Evolutionary conservation across 2,329 filamentous ascomycete species (phyloP), one percentile per base, ranked within the genome.

Genomic region (Pseudogymnoascus sp.): DNA sequence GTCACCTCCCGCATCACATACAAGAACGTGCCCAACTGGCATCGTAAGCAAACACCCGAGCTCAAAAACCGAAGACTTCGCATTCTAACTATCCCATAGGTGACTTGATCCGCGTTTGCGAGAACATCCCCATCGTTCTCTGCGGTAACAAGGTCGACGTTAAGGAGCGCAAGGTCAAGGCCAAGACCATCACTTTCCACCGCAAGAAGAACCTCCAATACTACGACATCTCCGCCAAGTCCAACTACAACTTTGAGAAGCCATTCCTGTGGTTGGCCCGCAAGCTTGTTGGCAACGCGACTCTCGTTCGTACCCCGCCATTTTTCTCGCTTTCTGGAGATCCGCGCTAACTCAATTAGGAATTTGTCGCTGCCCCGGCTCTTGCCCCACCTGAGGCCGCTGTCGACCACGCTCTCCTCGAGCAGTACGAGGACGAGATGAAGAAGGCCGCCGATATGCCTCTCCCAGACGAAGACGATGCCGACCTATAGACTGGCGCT

Each of bases 11-110:
- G 94, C 76, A 97, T 99, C 79, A 99, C 94, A 78, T 99, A 99
- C 89, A 99, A 99, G 90, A 99, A 99, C 84, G 94, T 99, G 68
- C 94, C 94, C 82, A 97, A 97, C 90, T 99, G 94, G 94, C 94
- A 99, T 81, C 94, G 94, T 96, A 88, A 77, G 91, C 87, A 65
- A 35, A 58, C 33, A 44, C 38, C 42, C 21, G 13, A 31, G 25
- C 39, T 36, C 58, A 10, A 61, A 29, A 4, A 35, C 51, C 17
- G 35, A 15, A 48, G 36, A 2, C 8, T 17, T 27, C 12, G n/a
- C 29, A 39, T 63, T 61, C 64, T 69, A 44, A 71, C 48, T 17
- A 15, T 35, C 13, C 8, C 59, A 33, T 67, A 96, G 92, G 92
- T 83, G 94, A 99, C 75, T 87, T 99, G 73, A 92, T 97, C 80